Base-by-base conservation (phyloP, 257 asterid species). In the Scutellaria minor region DNA sequence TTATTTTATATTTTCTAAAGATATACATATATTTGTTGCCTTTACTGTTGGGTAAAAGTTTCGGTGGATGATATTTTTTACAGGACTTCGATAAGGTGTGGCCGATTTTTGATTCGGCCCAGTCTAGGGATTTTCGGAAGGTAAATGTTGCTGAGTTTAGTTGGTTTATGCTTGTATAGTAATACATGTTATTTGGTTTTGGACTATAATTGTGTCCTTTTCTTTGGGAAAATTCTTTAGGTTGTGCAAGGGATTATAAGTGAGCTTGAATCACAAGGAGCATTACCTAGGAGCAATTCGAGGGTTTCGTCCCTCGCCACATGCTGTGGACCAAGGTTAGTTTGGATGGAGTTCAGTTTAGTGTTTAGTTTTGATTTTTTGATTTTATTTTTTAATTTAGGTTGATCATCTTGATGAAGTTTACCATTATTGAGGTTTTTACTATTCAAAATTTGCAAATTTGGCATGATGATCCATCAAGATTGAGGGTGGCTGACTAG, bases 41-140 rank as follows among this genome's bases (percentile, higher is more conserved):
- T 22, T 55, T 27, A 24, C 12, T 45, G 39, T 42, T 62, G 27
- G 35, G 57, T 64, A 14, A 9, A 47, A 20, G 5, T 47, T 24
- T 20, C 46, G 9, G 63, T 78, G 66, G 54, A 53, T 73, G 74
- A 78, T 75, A 76, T 73, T 71, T 31, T 52, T 58, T 31, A 57
- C 93, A 95, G 99, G 99, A 95, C 66, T 95, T 95, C 50, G 99
- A 95, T 80, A 95, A 92, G 82, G 98, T 95, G 78, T 95, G 99
- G 99, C 98, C 99, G 14, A 95, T 95, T 82, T 95, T 95, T 73
- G 99, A 95, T 85, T 88, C 98, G 15, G 98, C 96, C 40, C 98
- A 95, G 86, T 95, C 99, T 75, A 95, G 99, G 79, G 99, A 95
- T 85, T 95, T 95, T 71, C 87, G 99, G 47, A 95, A 95, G 99